A percentile compares a stretch with the other conserved stretches of the same genome.
These are phyloP conservation scores for Cylindricascospora bacillispora DNA, from an alignment of 1,139 yeast species.

Conservation along the genomic window DNA sequence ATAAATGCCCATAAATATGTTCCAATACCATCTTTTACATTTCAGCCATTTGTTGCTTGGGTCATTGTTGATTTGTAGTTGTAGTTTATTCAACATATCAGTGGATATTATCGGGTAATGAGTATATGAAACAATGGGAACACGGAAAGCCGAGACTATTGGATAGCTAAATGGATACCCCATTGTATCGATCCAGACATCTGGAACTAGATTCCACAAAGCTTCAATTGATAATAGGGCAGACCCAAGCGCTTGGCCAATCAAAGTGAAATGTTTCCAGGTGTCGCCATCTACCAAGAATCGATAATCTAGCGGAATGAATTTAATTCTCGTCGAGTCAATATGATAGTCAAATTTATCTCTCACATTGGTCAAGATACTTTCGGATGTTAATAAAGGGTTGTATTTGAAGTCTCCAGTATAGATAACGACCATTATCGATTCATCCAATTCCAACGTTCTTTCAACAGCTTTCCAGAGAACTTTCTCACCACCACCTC, in stretches of 20 bases:
- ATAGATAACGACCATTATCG: conserved; percentile 59
- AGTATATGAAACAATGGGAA: conserved; percentile 78
- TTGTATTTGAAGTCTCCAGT: conserved; percentile 40
- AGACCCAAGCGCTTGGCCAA: conserved; percentile 84
- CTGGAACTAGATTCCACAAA: conserved; percentile 57
- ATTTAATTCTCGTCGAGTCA: conserved; percentile 46
- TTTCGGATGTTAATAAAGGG: conserved; percentile 34
- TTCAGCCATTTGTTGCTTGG: conserved; percentile 16
- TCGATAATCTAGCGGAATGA: conserved; percentile 55
- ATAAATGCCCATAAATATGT: conserved; percentile 46
- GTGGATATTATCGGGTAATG: conserved; percentile 87
- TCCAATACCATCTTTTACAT: conserved; percentile 63
- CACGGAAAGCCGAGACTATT: conserved; percentile 39
- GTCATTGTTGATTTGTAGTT: conserved; percentile 15
- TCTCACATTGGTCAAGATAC: conserved; percentile 45
- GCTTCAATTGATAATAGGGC: conserved; percentile 60
- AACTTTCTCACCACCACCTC: conserved; percentile 97
- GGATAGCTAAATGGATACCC: conserved; percentile 86
- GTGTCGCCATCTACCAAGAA: conserved; percentile 53
- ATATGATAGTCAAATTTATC: conserved; percentile 52
- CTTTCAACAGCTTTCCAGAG: conserved; percentile 86
- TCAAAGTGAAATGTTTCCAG: conserved; percentile 71
- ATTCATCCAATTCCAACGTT: conserved; percentile 41
- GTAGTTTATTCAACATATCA: conserved; percentile 65
- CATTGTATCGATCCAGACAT: conserved; percentile 88